phyloP scores from a whole-genome alignment of 495 filamentous ascomycete genomes.

The Talaromyces nanjingensis region DNA sequence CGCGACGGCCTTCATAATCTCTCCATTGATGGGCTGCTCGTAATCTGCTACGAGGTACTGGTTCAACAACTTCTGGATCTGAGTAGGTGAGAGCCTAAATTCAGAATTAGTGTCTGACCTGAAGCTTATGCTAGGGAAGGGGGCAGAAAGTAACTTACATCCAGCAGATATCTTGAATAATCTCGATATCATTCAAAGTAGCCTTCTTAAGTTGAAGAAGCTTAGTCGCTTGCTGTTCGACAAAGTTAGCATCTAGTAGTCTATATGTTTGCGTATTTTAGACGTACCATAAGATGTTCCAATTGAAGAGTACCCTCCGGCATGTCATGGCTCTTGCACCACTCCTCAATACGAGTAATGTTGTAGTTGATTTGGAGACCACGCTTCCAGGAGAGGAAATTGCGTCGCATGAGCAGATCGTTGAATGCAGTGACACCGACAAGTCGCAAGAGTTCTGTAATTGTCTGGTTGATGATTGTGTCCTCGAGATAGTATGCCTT shows the following conservation, averaged over 20 bases:
- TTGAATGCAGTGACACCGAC: constrained; percentile 99
- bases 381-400: constrained; percentile 99
- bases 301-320: constrained; percentile 95
- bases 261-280: constrained; percentile 12
- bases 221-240: constrained; percentile 85
- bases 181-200: constrained; percentile 97
- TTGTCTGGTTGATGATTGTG: constrained; percentile 85
- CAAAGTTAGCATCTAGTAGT: constrained; percentile 21
- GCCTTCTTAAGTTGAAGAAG: constrained; percentile 98
- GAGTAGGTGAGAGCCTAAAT: constrained; percentile 85
- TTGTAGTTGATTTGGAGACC: constrained; percentile 99
- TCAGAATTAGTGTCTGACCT: constrained; percentile 5
- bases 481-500: constrained; percentile 97
- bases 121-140: neutral
- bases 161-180: constrained; percentile 99
- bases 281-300: constrained; percentile 87
- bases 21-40: constrained; percentile 98
- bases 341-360: constrained; percentile 98
- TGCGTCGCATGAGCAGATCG: constrained; percentile 92
- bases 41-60: constrained; percentile 99
- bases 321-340: constrained; percentile 99
- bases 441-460: constrained; percentile 87
- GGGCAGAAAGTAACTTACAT: constrained; percentile 56
- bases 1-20: constrained; percentile 99
- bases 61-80: constrained; percentile 98